phyloP scores from a whole-genome alignment of 768 basidiomycete species.

The Lactifluus pinguis region DNA sequence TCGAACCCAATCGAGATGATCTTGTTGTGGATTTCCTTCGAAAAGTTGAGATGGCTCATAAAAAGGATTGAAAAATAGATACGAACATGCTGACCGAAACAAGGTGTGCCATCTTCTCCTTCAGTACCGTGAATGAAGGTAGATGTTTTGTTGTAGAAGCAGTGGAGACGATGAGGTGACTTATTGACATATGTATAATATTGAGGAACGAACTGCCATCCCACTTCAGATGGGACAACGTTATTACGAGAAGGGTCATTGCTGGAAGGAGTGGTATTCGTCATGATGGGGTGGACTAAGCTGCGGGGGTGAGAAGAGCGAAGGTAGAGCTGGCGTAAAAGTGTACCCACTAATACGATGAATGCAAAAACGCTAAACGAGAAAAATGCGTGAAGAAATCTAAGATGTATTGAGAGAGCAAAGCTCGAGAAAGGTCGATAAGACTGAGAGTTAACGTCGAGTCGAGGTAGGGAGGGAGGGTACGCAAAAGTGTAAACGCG shows the following conservation, averaged over 20 bases:
- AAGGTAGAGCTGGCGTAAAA: not conserved
- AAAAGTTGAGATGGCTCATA: slow-evolving; percentile 7
- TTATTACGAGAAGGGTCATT: slow-evolving; percentile 38
- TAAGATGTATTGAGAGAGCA: slow-evolving; percentile 11
- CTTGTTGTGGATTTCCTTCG: slow-evolving; percentile 92
- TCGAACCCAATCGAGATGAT: slow-evolving; percentile 90
- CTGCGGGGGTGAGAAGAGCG: slow-evolving; percentile 7
- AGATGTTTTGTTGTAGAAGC: slow-evolving; percentile 97
- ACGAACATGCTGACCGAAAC: slow-evolving; percentile 86
- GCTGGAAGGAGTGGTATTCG: slow-evolving; percentile 34
- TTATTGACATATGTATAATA: slow-evolving; percentile 99
- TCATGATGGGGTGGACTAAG: slow-evolving; percentile 25
- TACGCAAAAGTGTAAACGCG: slow-evolving; percentile 5
- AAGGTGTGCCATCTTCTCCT: slow-evolving; percentile 86
- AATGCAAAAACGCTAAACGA: slow-evolving; percentile 5
- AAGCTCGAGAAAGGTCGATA: not conserved
- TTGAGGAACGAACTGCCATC: slow-evolving; percentile 99
- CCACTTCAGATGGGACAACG: slow-evolving; percentile 88
- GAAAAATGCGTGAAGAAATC: slow-evolving; percentile 17
- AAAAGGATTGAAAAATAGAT: not conserved
- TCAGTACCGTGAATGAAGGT: slow-evolving; percentile 97
- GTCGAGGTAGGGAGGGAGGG: slow-evolving; percentile 1
- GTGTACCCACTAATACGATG: slow-evolving; percentile 6
- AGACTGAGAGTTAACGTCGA: slow-evolving; percentile 2
- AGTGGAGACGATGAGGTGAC: slow-evolving; percentile 91